phyloP scores from a whole-genome alignment of 352 stramenopile species.

The Phytophthora citricola region DNA sequence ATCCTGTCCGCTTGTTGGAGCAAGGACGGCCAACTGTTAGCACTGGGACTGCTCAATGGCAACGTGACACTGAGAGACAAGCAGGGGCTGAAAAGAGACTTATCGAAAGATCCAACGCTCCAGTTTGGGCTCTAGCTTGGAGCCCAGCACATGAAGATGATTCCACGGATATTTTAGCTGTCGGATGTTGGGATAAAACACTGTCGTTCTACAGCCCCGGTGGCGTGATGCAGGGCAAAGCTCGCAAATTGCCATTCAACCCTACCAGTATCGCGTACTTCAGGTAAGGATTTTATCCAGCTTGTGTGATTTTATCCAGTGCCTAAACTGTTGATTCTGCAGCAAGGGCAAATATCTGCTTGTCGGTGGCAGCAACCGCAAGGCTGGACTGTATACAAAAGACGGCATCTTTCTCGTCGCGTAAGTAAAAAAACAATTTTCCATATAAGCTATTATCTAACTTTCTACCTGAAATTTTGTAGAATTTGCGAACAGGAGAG shows the following conservation, averaged over 20 bases:
- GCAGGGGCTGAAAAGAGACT: conserved; percentile 89
- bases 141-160: conserved; percentile 83
- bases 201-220: conserved; percentile 92
- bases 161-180: conserved; percentile 81
- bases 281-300: conserved; percentile 37
- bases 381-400: conserved; percentile 91
- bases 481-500: conserved; percentile 87
- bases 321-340: conserved; percentile 1
- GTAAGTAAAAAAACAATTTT: conserved; percentile 25
- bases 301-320: background rate
- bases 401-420: conserved; percentile 79
- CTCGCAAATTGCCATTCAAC: conserved; percentile 92
- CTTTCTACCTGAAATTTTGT: background rate
- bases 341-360: conserved; percentile 93
- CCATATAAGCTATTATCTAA: background rate
- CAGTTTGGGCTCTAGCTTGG: conserved; percentile 91
- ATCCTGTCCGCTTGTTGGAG: conserved; percentile 94
- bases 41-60: conserved; percentile 93
- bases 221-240: conserved; percentile 87
- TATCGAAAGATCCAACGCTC: conserved; percentile 83
- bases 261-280: conserved; percentile 92
- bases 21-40: conserved; percentile 91
- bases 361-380: conserved; percentile 87
- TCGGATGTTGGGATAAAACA: conserved; percentile 95
- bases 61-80: conserved; percentile 93